Base-by-base conservation (phyloP, 2,329 filamentous ascomycete genomes). In the Penicillium expansum region DNA sequence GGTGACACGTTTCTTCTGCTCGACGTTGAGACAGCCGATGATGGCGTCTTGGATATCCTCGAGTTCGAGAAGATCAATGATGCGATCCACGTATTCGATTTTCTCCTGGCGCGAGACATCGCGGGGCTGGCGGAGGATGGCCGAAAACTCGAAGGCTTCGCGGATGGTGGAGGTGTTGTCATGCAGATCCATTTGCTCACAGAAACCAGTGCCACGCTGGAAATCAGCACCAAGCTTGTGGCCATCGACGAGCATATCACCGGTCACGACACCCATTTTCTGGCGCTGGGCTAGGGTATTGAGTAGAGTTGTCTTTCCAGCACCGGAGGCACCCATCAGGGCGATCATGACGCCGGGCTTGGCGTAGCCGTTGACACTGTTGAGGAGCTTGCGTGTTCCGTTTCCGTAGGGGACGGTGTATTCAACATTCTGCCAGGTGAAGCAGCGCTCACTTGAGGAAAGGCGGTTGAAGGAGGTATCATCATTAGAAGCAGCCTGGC, bases 311-410 rank as follows among this genome's bases (percentile, higher is more conserved):
- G 90, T 92, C 75, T 95, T 95, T 13, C 91, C 91, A 9, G 91
- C 91, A 42, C 89, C 90, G 4, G 85, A 90, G 1, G 88, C 89
- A 52, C 91, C 91, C 80, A 94, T 90, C 1, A 95, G 77, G 0
- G 91, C 91, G 42, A 91, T 86, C 83, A 95, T 86, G 18, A 88
- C 75, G 18, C 91, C 90, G 1, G 91, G 91, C 67, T 91, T 92
- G 1, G 86, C 90, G 63, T 90, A 93, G 1, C 91, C 91, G 56
- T 81, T 87, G 57, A 94, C 84, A 5, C 85, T 80, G 66, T 90
- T 87, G 47, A 91, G 76, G 1, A 90, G 77, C 69, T 85, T 82
- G 37, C 83, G 80, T 50, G 84, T 76, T 54, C 81, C 80, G 44
- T 85, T 85, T 41, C 85, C 79, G 59, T 87, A 88, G 0, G 87